Evolutionary conservation across 306 rosid genomes (phyloP), one percentile per base, ranked within the genome.

Genomic region (Echinosophora koreensis): DNA sequence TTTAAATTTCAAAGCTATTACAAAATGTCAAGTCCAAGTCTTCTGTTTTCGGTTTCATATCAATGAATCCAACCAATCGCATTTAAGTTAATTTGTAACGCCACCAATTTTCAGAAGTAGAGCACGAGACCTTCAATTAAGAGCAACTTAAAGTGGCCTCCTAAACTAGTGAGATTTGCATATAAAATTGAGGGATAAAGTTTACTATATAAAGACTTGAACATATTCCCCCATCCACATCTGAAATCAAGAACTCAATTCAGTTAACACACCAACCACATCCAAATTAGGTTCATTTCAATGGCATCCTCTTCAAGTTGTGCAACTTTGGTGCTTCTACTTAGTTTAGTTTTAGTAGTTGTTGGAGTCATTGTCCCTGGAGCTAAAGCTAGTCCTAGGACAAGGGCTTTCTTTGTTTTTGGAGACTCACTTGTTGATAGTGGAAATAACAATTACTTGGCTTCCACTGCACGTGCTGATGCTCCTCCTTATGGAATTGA

Each of bases 401-500:
- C 76, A 81, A 86, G 89, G 61, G 87, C 90, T 6, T 88, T 88
- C 76, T 90, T 86, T 56, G 92, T 90, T 18, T 86, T 90, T 49
- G 92, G 92, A 2, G 90, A 88, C 59, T 90, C 95, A 3, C 87
- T 88, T 3, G 95, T 88, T n/a, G 94, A 90, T 27, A 84, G 47
- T 59, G 95, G 92, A 74, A 90, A 90, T 74, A 90, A 90, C 90
- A 90, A 90, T 74, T 84, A 69, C 41, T 39, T 88, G 74, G 58
- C 71, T 10, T 82, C 95, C 3, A 72, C 81, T 37, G 90, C 95
- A 2, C 92, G 90, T 27, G 89, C 92, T 4, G 87, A 90, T 62
- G 51, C 84, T 3, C 90, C 88, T 58, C 95, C 95, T 52, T 88
- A 90, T 61, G 95, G 90, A 78, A 88, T 90, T 62, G 92, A 88